phyloP scores from a whole-genome alignment of 768 basidiomycete species.

The Suillus luteus region DNA sequence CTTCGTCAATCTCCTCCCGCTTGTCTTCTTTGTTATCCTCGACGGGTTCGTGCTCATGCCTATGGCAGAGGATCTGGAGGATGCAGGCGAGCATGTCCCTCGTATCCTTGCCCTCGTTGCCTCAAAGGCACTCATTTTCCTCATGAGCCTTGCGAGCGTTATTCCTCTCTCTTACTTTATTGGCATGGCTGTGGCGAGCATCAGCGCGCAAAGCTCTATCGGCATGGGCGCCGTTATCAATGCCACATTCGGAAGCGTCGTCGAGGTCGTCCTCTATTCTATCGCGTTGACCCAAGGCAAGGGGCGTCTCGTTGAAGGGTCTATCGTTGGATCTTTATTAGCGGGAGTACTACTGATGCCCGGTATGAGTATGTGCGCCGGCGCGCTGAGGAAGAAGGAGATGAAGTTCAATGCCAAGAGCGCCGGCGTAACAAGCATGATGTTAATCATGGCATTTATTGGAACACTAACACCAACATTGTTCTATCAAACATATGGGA shows the following conservation, averaged over 20 bases:
- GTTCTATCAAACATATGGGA: conserved; percentile 98
- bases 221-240: conserved; percentile 99
- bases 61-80: conserved; percentile 60
- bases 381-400: conserved; percentile 88
- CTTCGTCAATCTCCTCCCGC: conserved; percentile 90
- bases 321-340: conserved; percentile 91
- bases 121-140: conserved; percentile 78
- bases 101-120: conserved; percentile 69
- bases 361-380: conserved; percentile 92
- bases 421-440: conserved; percentile 97
- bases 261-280: conserved; percentile 91
- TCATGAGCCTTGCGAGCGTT: conserved; percentile 83
- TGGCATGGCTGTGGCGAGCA: conserved; percentile 99
- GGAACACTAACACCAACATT: conserved; percentile 93
- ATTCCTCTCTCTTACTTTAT: conserved; percentile 99
- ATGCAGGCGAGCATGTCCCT: conserved; percentile 57
- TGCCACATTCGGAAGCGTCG: conserved; percentile 97
- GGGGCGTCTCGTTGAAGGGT: conserved; percentile 94
- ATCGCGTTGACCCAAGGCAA: conserved; percentile 91
- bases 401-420: conserved; percentile 99
- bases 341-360: conserved; percentile 98
- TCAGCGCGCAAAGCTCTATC: conserved; percentile 97
- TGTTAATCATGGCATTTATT: conserved; percentile 99
- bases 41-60: conserved; percentile 85
- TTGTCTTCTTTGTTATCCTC: conserved; percentile 96